These are phyloP conservation scores for Hypericum perforatum DNA, from an alignment of 345 rosid species.

Conservation along the genomic window DNA sequence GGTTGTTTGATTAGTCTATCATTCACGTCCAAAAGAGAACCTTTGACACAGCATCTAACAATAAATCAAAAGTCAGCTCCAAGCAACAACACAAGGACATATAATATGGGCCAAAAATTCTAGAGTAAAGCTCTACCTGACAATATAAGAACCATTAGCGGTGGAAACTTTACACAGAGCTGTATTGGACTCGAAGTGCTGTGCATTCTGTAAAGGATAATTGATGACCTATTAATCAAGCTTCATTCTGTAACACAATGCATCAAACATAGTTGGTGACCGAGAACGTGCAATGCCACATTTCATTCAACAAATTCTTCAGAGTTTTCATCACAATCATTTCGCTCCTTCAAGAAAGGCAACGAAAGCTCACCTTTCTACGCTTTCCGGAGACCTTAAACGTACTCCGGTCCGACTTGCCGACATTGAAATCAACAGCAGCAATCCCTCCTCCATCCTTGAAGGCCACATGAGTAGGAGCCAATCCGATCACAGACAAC, in stretches of 20 bases:
- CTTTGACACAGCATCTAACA: constrained; percentile 84
- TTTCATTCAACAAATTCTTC: no score
- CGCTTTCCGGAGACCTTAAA: constrained; percentile 95
- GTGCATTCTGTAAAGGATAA: constrained; percentile 50
- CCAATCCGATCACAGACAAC: constrained; percentile 82
- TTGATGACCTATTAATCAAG: no score
- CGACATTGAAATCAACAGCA: constrained; percentile 82
- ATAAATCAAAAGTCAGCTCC: constrained; percentile 7
- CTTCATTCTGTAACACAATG: no score
- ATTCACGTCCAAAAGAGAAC: constrained; percentile 82
- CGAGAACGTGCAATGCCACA: no score
- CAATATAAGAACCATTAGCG: constrained; percentile 41
- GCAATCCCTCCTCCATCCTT: constrained; percentile 72
- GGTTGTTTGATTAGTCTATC: constrained; percentile 68
- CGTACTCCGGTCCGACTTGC: constrained; percentile 91
- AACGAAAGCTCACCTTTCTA: constrained; percentile 40
- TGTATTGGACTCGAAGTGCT: constrained; percentile 76
- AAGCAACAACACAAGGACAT: background rate
- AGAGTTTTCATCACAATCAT: no score
- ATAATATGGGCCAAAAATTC: background rate
- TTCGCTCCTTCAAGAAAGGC: background rate
- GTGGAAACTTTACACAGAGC: constrained; percentile 84
- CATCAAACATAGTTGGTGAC: no score
- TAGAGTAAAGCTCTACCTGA: constrained; percentile 41
- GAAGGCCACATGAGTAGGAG: constrained; percentile 67